These are phyloP conservation scores for Sideroxylon spinosum DNA, from an alignment of 179 eudicot genomes.

Conservation along the genomic window DNA sequence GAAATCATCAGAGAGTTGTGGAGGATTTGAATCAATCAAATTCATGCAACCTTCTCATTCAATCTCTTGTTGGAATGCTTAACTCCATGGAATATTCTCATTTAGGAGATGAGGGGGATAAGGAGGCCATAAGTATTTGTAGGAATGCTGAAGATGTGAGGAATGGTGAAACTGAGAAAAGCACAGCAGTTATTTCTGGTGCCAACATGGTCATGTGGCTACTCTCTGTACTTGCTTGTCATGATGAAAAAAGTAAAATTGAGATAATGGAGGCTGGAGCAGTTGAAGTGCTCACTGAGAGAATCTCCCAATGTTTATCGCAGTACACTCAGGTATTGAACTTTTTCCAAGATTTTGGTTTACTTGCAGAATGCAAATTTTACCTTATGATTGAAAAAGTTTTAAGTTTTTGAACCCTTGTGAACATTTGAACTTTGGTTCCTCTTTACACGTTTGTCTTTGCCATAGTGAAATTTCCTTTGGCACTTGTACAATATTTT, in stretches of 20 bases:
- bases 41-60: constrained; percentile 53
- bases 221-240: constrained; percentile 73
- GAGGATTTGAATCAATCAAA: constrained; percentile 63
- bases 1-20: constrained; percentile 56
- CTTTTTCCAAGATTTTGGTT: background rate
- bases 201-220: constrained; percentile 74
- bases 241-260: constrained; percentile 57
- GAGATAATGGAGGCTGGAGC: constrained; percentile 90
- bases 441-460: background rate
- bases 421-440: background rate
- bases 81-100: constrained; percentile 33
- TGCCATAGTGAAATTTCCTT: background rate
- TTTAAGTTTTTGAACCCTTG: background rate
- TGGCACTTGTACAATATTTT: background rate
- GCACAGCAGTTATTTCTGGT: constrained; percentile 53
- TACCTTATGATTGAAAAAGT: background rate
- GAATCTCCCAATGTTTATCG: constrained; percentile 46
- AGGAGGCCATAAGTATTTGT: constrained; percentile 54
- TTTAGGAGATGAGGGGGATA: constrained; percentile 39
- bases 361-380: background rate
- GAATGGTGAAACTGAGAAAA: constrained; percentile 28
- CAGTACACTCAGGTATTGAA: constrained; percentile 54
- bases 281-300: constrained; percentile 78
- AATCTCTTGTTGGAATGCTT: constrained; percentile 84
- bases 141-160: constrained; percentile 44